phyloP scores from a whole-genome alignment of 225 moss, liverwort and hornwort species.

The Anthoceros angustus region DNA sequence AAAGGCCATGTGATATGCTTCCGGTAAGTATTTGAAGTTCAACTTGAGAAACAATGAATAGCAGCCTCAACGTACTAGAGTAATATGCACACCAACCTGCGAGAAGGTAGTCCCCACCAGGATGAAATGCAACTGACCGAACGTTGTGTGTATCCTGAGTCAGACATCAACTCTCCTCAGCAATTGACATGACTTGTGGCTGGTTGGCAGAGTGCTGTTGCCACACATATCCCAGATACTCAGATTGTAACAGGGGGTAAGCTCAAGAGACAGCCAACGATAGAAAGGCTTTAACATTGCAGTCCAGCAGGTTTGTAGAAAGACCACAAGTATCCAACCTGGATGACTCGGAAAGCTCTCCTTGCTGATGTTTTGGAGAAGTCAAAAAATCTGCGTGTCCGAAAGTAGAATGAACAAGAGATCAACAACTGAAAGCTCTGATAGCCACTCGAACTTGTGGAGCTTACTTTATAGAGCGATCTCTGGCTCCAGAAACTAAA shows the following conservation, averaged over 20 bases:
- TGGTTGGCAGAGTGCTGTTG: too few species aligned
- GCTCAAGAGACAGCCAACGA: neutral
- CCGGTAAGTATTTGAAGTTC: neutral
- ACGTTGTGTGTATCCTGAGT: slow-evolving; percentile 89
- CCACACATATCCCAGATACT: too few species aligned
- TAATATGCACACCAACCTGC: slow-evolving; percentile 27
- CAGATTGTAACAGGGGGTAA: neutral
- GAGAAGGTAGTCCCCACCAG: slow-evolving; percentile 75
- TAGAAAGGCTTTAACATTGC: neutral
- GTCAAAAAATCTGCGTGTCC: slow-evolving; percentile 53
- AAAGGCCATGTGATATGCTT: neutral
- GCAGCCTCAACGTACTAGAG: neutral
- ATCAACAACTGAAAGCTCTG: neutral
- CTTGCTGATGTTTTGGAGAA: slow-evolving; percentile 84
- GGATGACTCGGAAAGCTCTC: slow-evolving; percentile 81
- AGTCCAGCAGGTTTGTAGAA: neutral
- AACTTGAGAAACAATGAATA: neutral
- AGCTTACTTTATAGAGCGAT: slow-evolving; percentile 70
- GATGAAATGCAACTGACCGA: slow-evolving; percentile 79
- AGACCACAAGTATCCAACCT: slow-evolving; percentile 20
- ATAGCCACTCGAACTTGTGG: neutral
- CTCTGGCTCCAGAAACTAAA: slow-evolving; percentile 84
- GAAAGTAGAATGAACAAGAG: neutral
- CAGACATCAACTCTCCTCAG: neutral
- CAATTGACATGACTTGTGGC: neutral